These are phyloP conservation scores for Russula foetens DNA, from an alignment of 768 basidiomycete species.

Conservation along the genomic window DNA sequence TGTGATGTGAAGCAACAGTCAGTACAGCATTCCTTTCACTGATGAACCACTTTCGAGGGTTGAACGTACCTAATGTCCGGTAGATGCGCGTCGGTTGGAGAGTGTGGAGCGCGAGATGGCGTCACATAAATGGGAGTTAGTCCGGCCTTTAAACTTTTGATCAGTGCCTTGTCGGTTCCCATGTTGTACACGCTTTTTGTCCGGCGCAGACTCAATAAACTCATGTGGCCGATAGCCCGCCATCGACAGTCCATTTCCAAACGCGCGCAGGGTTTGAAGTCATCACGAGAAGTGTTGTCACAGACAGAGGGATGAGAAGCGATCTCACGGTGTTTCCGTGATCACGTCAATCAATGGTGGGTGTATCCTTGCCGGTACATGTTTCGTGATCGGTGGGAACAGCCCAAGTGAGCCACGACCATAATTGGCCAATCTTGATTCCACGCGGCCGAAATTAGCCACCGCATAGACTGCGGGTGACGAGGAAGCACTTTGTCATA, in stretches of 20 bases:
- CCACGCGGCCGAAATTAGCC: neutral
- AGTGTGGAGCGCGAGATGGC: neutral
- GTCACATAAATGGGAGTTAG: neutral
- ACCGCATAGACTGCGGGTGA: neutral
- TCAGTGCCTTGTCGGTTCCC: neutral
- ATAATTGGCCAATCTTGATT: neutral
- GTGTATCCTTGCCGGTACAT: no score
- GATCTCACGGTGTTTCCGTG: neutral
- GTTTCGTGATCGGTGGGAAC: neutral
- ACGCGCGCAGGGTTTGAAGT: neutral
- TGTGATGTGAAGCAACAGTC: no score
- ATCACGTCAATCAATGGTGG: neutral
- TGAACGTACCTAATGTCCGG: no score
- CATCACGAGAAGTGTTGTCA: no score
- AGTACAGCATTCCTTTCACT: no score
- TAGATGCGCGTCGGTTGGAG: neutral
- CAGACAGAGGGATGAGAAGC: no score
- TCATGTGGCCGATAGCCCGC: neutral
- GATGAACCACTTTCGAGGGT: no score
- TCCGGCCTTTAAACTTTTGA: neutral
- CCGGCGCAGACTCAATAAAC: neutral
- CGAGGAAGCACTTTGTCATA: no score
- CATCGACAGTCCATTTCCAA: neutral
- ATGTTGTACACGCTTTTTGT: neutral
- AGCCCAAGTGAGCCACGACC: neutral